Evolutionary conservation across 1,284 basidiomycete genomes (phyloP).

Genomic region (Boletus semigastroideus): DNA sequence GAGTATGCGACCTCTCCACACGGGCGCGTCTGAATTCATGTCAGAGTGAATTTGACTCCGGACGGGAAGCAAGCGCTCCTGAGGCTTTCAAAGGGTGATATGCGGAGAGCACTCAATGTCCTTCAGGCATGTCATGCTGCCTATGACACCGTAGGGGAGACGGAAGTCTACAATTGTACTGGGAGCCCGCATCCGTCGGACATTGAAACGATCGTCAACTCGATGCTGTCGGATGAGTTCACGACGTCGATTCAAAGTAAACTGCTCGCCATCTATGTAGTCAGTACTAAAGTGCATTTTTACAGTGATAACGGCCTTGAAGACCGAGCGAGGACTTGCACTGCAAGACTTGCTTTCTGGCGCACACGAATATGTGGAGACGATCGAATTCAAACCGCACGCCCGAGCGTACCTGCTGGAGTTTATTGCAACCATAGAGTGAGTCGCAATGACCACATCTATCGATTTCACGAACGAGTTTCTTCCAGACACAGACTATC

Average conservation of each 20-base stretch:
- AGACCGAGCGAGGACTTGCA: slow-evolving; percentile 91
- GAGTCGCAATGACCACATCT: slow-evolving; percentile 31
- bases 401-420: slow-evolving; percentile 93
- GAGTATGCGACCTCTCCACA: slow-evolving; percentile 27
- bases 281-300: slow-evolving; percentile 1
- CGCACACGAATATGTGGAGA: slow-evolving; percentile 88
- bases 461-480: slow-evolving; percentile 1
- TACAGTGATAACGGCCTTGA: slow-evolving; percentile 83
- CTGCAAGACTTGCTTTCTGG: slow-evolving; percentile 95
- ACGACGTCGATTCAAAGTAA: slow-evolving; percentile 87
- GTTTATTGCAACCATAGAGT: slow-evolving; percentile 90
- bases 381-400: slow-evolving; percentile 81
- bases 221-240: slow-evolving; percentile 97
- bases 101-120: slow-evolving; percentile 95
- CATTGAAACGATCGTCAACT: slow-evolving; percentile 90
- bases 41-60: slow-evolving; percentile 81
- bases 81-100: slow-evolving; percentile 94
- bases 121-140: slow-evolving; percentile 98
- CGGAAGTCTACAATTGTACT: slow-evolving; percentile 95
- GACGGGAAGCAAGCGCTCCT: slow-evolving; percentile 90
- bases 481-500: slow-evolving; percentile 80
- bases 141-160: slow-evolving; percentile 86
- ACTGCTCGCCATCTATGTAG: slow-evolving; percentile 25
- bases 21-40: slow-evolving; percentile 2
- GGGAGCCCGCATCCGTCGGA: slow-evolving; percentile 95